Evolutionary conservation across 805 yeast species (phyloP).

Genomic region (Ogataea sp.): DNA sequence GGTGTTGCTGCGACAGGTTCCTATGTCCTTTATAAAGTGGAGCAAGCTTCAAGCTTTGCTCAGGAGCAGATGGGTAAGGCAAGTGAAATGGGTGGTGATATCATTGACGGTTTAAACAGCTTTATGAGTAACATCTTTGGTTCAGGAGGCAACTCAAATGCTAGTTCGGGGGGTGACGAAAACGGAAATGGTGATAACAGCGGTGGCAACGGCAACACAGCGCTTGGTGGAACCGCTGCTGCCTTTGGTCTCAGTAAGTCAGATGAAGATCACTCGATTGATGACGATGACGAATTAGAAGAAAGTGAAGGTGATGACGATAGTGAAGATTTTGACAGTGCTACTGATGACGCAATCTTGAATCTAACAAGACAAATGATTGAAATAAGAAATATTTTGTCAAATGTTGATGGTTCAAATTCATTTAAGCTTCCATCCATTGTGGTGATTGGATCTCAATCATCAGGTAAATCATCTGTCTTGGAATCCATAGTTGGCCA

Average conservation of each 20-base stretch:
- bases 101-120: slow-evolving; percentile 35
- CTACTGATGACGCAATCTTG: slow-evolving; percentile 73
- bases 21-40: slow-evolving; percentile 85
- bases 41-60: slow-evolving; percentile 72
- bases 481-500: slow-evolving; percentile 96
- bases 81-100: slow-evolving; percentile 52
- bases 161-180: slow-evolving; percentile 21
- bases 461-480: slow-evolving; percentile 95
- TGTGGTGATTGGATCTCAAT: slow-evolving; percentile 95
- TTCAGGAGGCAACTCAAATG: too few relatives aligned
- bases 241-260: slow-evolving; percentile 27
- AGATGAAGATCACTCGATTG: slow-evolving; percentile 10
- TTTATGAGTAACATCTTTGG: slow-evolving; percentile 20
- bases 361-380: slow-evolving; percentile 93
- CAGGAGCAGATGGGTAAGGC: slow-evolving; percentile 55
- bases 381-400: slow-evolving; percentile 77
- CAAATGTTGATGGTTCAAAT: slow-evolving; percentile 65
- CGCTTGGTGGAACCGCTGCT: slow-evolving; percentile 49
- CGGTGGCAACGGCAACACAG: slow-evolving; percentile 23
- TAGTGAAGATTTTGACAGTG: slow-evolving; percentile 38
- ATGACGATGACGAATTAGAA: slow-evolving; percentile 43
- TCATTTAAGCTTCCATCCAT: slow-evolving; percentile 84
- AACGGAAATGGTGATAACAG: slow-evolving; percentile 23
- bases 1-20: slow-evolving; percentile 93
- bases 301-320: slow-evolving; percentile 36